Evolutionary conservation across 108 stramenopile species (phyloP).

Genomic region (Mediolabrus comicus): DNA sequence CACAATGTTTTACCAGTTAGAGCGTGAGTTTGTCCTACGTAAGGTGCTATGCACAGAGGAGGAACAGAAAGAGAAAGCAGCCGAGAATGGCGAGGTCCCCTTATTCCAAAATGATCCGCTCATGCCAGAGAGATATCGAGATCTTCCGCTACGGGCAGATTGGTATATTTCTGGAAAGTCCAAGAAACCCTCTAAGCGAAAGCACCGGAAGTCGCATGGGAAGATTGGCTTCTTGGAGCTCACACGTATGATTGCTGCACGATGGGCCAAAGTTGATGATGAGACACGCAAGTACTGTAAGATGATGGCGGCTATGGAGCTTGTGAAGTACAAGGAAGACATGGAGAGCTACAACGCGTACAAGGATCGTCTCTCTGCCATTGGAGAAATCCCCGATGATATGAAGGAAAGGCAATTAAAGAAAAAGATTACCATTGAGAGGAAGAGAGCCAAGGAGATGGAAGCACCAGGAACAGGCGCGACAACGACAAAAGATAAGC

Average conservation of each 20-base stretch:
- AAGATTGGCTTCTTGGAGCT: conserved; percentile 80
- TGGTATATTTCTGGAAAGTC: conserved; percentile 45
- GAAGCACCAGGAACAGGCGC: not conserved
- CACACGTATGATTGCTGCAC: conserved; percentile 59
- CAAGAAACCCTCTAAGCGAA: conserved; percentile 38
- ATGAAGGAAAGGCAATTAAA: conserved; percentile 23
- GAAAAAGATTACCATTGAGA: conserved; percentile 14
- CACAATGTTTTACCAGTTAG: conserved; percentile 48
- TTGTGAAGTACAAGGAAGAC: conserved; percentile 44
- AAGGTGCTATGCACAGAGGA: conserved; percentile 14
- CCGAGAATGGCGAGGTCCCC: not conserved
- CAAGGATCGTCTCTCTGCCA: conserved; percentile 22
- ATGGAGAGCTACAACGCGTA: conserved; percentile 40
- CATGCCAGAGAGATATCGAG: conserved; percentile 40
- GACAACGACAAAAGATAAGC: not conserved
- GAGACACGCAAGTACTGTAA: conserved; percentile 39
- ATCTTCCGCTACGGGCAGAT: conserved; percentile 38
- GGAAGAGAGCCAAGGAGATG: conserved; percentile 16
- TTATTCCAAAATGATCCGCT: conserved; percentile 40
- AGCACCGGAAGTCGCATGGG: conserved; percentile 78
- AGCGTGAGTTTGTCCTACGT: conserved; percentile 42
- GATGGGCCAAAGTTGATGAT: conserved; percentile 54
- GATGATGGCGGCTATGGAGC: conserved; percentile 46
- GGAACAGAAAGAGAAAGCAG: conserved; percentile 1
- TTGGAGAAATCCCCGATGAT: conserved; percentile 42